Conservation (phyloP, 2,329 filamentous ascomycete genomes). For the Aspergillus niger region DNA sequence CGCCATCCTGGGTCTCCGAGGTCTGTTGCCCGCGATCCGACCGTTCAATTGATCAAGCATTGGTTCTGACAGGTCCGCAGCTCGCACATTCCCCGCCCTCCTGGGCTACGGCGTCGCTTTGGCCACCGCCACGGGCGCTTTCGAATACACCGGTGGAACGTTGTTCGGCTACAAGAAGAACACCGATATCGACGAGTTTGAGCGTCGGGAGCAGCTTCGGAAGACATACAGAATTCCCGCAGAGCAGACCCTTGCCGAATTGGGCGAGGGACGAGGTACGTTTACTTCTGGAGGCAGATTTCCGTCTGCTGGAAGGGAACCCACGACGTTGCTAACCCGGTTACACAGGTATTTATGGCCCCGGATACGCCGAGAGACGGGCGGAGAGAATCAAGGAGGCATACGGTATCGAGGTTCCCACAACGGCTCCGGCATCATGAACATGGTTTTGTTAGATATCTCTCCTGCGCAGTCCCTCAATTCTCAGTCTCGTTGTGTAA, state of each 20-base stretch:
- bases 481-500: conserved; percentile 31
- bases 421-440: conserved; percentile 50
- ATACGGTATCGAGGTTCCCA: conserved; percentile 82
- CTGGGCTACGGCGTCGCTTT: conserved; percentile 67
- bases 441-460: conserved; percentile 26
- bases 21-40: conserved; percentile 53
- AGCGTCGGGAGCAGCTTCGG: conserved; percentile 72
- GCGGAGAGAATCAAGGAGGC: conserved; percentile 78
- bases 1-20: conserved; percentile 68
- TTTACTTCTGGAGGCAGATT: conserved; percentile 14
- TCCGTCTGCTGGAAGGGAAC: neutral
- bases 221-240: conserved; percentile 72
- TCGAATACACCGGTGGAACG: conserved; percentile 67
- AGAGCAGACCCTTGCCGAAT: conserved; percentile 75
- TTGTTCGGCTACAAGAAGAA: conserved; percentile 59
- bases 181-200: conserved; percentile 69
- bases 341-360: conserved; percentile 70
- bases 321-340: conserved; percentile 16
- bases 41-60: neutral
- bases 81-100: conserved; percentile 68
- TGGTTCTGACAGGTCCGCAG: conserved; percentile 40
- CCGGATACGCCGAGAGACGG: conserved; percentile 83
- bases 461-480: conserved; percentile 21
- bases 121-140: conserved; percentile 61
- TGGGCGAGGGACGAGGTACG: conserved; percentile 86